Evolutionary conservation across 2,329 filamentous ascomycete species (phyloP), one percentile per base, ranked within the genome.

Genomic region (Xylaria sp.): DNA sequence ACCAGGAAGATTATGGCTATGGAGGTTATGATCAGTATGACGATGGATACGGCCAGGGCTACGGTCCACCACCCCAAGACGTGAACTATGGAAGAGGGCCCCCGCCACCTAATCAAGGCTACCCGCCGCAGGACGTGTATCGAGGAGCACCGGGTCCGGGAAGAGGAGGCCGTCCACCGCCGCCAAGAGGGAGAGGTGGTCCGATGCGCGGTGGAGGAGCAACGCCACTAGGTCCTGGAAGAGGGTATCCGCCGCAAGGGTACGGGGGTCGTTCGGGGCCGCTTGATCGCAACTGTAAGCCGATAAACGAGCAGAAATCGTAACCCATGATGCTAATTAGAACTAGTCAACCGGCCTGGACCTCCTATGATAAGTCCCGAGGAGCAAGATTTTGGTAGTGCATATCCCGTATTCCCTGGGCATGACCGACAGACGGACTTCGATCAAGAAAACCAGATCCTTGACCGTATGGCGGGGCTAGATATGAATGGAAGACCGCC

Each of bases 1-100:
- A 82, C 58, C 76, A 80, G 54, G 77, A 81, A 49, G 78, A 77
- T 13, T 79, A 83, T 62, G 79, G 74, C 49, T 78, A 81, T 61
- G 80, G 55, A 35, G 62, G 79, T 21, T 77, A 80, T 47, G 80
- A 81, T 17, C 76, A 78, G 25, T 78, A 79, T 52, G 76, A 77
- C 6, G 71, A 76, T 60, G 76, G 75, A 10, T 80, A 80, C 54
- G 74, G 76, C 47, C 78, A 80, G 62, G 76, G 75, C 21, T 78
- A 79, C 46, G 76, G 75, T 54, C 54, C 64, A 52, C 72, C 69
- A 46, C 77, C 79, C 35, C 80, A 81, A 65, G 79, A 81, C 46
- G 76, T 77, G 58, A 78, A 76, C 63, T 85, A 83, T 63, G 77
- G 74, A 44, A 77, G 79, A 70, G 77, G 77, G 33, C 76, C 73